Evolutionary conservation across 2,329 filamentous ascomycete genomes (phyloP), one percentile per base, ranked within the genome.

Genomic region (Aspergillus fumigatiaffinis): DNA sequence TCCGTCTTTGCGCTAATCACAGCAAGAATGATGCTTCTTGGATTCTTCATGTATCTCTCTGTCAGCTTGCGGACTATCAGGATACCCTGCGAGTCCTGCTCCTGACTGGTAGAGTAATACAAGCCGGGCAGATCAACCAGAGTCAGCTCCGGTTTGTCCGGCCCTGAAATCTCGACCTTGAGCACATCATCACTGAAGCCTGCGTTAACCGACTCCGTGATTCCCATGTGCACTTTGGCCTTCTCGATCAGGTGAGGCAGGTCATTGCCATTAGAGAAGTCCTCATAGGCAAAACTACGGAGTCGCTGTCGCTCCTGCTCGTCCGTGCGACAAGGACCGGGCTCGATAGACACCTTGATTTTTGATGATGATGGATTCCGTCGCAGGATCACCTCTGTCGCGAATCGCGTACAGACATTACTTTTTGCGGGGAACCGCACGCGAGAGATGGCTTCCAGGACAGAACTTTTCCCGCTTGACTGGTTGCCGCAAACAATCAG

Each of bases 101-200:
- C 77, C 12, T 77, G 75, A 61, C 81, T 84, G 54, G 78, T 79
- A 8, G 83, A 78, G 32, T 78, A 76, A 32, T 86, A 81, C 1
- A 87, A 71, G 1, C 85, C 84, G 0, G 85, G 85, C 20, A 87
- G 72, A 68, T 88, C 85, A 10, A 88, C 83, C 0, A 87, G 75
- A 0, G 82, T 87, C 47, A 87, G 68, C 7, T 87, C 78, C 0
- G 84, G 83, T 74, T 84, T 80, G 6, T 84, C 79, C 0, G 84
- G 84, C 0, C 84, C 84, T 5, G 76, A 79, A 66, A 86, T 81
- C 60, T 87, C 84, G 1, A 87, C 77, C 2, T 84, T 80, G 4
- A 87, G 75, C 23, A 85, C 79, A 76, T 82, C 70, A 72, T 80
- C 66, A 20, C 63, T 67, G 21, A 70, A 65, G 2, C 57, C 63